Conservation (phyloP, 2,329 filamentous ascomycete species). For the Claviceps citrina region DNA sequence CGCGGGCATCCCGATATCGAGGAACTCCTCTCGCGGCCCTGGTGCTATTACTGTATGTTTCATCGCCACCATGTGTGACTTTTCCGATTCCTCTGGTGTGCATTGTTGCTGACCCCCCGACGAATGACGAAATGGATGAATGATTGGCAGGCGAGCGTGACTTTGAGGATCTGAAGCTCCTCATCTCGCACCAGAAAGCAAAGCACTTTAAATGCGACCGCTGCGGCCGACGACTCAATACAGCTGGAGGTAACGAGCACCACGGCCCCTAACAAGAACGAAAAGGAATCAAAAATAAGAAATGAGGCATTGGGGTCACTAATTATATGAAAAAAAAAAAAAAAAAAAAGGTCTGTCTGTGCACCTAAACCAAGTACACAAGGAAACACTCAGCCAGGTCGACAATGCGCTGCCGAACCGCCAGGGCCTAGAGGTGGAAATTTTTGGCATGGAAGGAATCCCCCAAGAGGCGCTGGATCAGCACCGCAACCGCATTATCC, state of each 20-base stretch:
- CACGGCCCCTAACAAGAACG: no score
- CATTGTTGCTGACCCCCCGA: neutral
- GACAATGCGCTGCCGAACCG: constrained; percentile 86
- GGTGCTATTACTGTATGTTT: constrained; percentile 92
- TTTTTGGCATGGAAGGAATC: constrained; percentile 96
- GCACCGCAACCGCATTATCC: constrained; percentile 74
- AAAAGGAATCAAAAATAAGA: no score
- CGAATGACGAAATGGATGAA: neutral
- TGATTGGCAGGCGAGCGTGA: constrained; percentile 58
- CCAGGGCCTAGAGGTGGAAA: constrained; percentile 76
- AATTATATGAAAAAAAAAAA: no score
- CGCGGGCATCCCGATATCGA: constrained; percentile 73
- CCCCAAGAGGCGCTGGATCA: constrained; percentile 70
- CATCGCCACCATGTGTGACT: no score
- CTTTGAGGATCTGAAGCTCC: constrained; percentile 91
- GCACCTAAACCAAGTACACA: constrained; percentile 97
- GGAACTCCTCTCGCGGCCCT: constrained; percentile 73
- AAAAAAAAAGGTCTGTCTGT: constrained; percentile 93
- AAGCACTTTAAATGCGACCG: constrained; percentile 97
- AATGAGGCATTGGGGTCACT: no score
- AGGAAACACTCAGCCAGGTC: constrained; percentile 72
- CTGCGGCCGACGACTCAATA: constrained; percentile 79
- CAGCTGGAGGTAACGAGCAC: constrained; percentile 84
- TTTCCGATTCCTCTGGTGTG: neutral
- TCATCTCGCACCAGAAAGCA: constrained; percentile 96